Evolutionary conservation across 345 rosid genomes (phyloP), one percentile per base, ranked within the genome.

Genomic region (Kernera saxatilis): DNA sequence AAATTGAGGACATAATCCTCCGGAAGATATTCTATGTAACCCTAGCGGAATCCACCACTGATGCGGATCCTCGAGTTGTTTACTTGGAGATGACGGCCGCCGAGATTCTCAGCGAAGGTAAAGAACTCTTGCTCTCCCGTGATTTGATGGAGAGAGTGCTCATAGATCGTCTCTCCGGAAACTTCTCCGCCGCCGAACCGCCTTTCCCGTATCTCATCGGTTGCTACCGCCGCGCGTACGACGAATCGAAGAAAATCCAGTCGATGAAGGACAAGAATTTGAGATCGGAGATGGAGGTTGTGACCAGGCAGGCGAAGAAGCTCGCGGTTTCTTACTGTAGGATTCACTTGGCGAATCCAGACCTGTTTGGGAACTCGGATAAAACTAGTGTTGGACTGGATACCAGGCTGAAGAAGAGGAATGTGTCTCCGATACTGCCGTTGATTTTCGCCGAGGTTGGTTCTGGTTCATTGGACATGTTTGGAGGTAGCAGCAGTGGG

Each of bases 91-190:
- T 87, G 84, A 81, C 96, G 0, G 99, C 98, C 1, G 96, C 98
- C 2, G 99, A 94, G 82, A 77, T 95, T 77, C 93, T 95, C 71
- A 95, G 99, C 78, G 96, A 95, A 82, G 90, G 96, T 11, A 87
- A 73, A 56, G 86, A 82, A 8, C 72, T 95, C 63, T 78, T 63
- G 40, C 90, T 95, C 29, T 82, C 80, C 35, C 87, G 98, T 29
- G 96, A 88, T 75, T 62, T 88, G 45, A 74, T 89, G 79, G 99
- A 94, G 72, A 81, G 97, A 25, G 83, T 89, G 4, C 69, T 94
- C 5, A 80, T 95, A 21, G 98, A 92, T 77, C 96, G 99, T 45
- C 87, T 95, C 43, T 82, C 92, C 44, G 96, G 95, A 4, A 56
- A 77, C 69, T 91, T 83, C 71, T 79, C 86, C 4, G 25, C 67